A percentile compares a stretch with the other conserved stretches of the same genome.
phyloP scores from a whole-genome alignment of 345 rosid species.

The Aquilaria sinensis region DNA sequence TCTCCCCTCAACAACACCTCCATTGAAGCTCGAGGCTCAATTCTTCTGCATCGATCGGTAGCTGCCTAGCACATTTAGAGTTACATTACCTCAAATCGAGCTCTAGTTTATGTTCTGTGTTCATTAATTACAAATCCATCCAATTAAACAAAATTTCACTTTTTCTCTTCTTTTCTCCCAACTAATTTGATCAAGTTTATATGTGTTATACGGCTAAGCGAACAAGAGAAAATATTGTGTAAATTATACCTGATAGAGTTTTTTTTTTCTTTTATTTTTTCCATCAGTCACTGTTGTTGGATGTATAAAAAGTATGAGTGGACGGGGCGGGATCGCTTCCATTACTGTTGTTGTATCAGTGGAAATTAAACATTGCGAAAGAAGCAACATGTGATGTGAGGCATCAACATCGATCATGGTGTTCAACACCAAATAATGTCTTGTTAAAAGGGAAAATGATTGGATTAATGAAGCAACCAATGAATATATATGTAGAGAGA shows the following conservation, averaged over 20 bases:
- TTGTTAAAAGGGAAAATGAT: not conserved
- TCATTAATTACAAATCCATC: too few relatives aligned
- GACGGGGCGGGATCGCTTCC: not conserved
- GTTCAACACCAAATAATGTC: too few relatives aligned
- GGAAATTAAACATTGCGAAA: not conserved
- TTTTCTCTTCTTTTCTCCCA: too few relatives aligned
- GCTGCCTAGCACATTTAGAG: not conserved
- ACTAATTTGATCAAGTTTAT: too few relatives aligned
- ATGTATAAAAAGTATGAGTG: not conserved
- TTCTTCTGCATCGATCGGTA: not conserved
- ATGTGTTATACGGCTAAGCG: too few relatives aligned
- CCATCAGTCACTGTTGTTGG: not conserved
- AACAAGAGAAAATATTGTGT: too few relatives aligned
- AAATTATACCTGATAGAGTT: too few relatives aligned
- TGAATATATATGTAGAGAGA: not conserved
- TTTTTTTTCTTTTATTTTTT: too few relatives aligned
- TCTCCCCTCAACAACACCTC: not conserved
- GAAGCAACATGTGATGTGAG: not conserved
- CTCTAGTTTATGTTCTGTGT: too few relatives aligned
- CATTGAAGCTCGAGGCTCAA: constrained; percentile 5
- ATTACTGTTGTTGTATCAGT: not conserved
- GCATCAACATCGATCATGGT: too few relatives aligned
- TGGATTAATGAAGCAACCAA: not conserved
- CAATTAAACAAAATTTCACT: too few relatives aligned
- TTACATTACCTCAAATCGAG: too few relatives aligned